phyloP scores from a whole-genome alignment of 1,284 basidiomycete species.

The Pseudomicrostroma phylloplanum region DNA sequence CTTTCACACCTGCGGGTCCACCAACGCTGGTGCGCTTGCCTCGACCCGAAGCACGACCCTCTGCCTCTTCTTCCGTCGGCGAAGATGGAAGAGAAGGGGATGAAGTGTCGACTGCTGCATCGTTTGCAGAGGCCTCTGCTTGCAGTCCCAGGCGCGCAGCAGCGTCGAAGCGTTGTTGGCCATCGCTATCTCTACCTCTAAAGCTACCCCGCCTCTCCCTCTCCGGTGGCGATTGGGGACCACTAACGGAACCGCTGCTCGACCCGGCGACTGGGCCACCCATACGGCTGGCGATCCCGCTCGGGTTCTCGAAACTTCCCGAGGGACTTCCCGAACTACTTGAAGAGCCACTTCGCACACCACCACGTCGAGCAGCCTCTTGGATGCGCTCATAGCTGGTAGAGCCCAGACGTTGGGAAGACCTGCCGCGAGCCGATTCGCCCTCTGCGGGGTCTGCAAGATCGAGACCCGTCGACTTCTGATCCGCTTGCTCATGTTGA shows the following conservation, averaged over 20 bases:
- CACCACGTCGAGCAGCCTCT: constrained; percentile 21
- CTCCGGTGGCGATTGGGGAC: neutral
- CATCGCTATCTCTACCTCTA: neutral
- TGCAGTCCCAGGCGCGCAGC: neutral
- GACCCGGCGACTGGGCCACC: no score
- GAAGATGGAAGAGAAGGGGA: no score
- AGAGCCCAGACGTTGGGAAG: constrained; percentile 34
- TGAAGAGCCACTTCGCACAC: neutral
- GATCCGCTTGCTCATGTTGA: no score
- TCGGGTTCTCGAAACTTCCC: neutral
- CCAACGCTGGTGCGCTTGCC: neutral
- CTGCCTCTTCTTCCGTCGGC: no score
- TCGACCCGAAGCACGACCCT: no score
- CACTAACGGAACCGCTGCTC: neutral
- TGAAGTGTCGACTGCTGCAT: no score
- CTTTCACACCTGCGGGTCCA: neutral
- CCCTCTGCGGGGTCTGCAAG: neutral
- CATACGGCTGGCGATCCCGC: neutral
- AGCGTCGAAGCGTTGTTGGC: neutral
- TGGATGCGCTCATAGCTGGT: constrained; percentile 43
- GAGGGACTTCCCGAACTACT: constrained; percentile 1
- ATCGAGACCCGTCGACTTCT: no score
- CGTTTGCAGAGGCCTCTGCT: neutral
- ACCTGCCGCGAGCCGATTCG: constrained; percentile 26
- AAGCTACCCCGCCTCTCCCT: neutral